A percentile compares a stretch with the other conserved stretches of the same genome.
Conservation (phyloP, 495 filamentous ascomycete genomes). For the Talaromyces adpressus region DNA sequence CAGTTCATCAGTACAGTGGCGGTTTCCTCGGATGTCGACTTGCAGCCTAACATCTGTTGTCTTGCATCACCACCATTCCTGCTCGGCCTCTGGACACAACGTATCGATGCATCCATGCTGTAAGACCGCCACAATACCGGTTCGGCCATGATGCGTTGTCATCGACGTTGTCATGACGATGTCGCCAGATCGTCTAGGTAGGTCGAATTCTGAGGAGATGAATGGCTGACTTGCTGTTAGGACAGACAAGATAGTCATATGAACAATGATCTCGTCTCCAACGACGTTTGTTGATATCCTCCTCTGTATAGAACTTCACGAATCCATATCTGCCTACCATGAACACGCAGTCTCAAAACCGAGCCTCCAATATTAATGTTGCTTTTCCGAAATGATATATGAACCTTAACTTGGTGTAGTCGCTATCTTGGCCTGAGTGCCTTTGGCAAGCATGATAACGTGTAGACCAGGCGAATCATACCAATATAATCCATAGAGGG, state of each 20-base stretch:
- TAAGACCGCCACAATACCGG: background rate
- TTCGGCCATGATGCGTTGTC: background rate
- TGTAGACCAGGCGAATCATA: too few species aligned
- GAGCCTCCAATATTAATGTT: background rate
- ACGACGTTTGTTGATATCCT: background rate
- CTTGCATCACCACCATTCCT: background rate
- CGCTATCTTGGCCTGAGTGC: background rate
- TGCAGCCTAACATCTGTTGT: background rate
- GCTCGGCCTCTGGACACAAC: background rate
- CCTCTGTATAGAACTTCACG: background rate
- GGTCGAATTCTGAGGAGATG: background rate
- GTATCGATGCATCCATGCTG: background rate
- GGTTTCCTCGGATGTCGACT: background rate
- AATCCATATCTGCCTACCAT: background rate
- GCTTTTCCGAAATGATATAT: background rate
- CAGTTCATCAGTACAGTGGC: background rate
- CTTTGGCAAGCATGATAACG: too few species aligned
- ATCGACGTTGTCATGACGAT: background rate
- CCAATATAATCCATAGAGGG: too few species aligned
- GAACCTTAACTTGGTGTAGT: background rate
- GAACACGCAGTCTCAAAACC: background rate
- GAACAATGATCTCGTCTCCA: background rate
- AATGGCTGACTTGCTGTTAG: background rate
- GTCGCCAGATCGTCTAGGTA: conserved; percentile 1
- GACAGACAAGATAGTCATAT: background rate